Evolutionary conservation across 768 basidiomycete species (phyloP).

Genomic region (Leccinum subgranulosum): DNA sequence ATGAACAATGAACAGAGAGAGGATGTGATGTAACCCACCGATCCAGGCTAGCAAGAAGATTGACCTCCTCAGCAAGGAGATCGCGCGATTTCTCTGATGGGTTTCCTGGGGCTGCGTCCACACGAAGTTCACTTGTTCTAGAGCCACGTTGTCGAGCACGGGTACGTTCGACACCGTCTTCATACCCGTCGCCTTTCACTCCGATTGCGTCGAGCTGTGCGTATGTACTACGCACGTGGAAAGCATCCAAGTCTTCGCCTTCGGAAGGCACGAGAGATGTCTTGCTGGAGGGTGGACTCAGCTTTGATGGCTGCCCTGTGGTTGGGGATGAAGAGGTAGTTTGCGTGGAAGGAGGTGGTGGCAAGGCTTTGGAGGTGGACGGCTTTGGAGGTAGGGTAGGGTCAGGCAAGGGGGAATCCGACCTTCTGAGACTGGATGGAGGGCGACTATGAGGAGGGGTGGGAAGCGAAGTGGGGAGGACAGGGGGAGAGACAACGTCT

Average conservation of each 20-base stretch:
- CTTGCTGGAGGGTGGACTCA: slow-evolving; percentile 45
- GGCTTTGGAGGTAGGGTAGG: slow-evolving; percentile 17
- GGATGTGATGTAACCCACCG: slow-evolving; percentile 50
- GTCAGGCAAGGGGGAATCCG: slow-evolving; percentile 26
- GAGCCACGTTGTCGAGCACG: slow-evolving; percentile 63
- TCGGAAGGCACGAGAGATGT: slow-evolving; percentile 67
- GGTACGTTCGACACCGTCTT: slow-evolving; percentile 92
- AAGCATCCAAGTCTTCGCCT: slow-evolving; percentile 79
- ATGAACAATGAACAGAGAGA: slow-evolving; percentile 11
- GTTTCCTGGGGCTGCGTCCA: slow-evolving; percentile 53
- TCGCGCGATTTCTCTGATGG: slow-evolving; percentile 62
- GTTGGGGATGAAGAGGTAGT: slow-evolving; percentile 30
- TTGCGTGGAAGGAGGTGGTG: slow-evolving; percentile 35
- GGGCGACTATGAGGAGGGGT: slow-evolving; percentile 30
- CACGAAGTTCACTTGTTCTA: slow-evolving; percentile 56
- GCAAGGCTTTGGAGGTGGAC: slow-evolving; percentile 19
- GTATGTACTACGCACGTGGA: slow-evolving; percentile 83
- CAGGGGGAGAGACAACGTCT: slow-evolving; percentile 15
- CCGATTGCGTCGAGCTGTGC: slow-evolving; percentile 86
- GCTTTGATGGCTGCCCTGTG: slow-evolving; percentile 26
- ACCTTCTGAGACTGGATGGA: slow-evolving; percentile 19
- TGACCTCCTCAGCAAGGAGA: slow-evolving; percentile 68
- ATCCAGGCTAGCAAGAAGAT: slow-evolving; percentile 75
- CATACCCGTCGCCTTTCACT: slow-evolving; percentile 93
- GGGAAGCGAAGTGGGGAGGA: slow-evolving; percentile 19